Evolutionary conservation across 2,329 filamentous ascomycete genomes (phyloP).

Genomic region (Colletotrichum cereale): DNA sequence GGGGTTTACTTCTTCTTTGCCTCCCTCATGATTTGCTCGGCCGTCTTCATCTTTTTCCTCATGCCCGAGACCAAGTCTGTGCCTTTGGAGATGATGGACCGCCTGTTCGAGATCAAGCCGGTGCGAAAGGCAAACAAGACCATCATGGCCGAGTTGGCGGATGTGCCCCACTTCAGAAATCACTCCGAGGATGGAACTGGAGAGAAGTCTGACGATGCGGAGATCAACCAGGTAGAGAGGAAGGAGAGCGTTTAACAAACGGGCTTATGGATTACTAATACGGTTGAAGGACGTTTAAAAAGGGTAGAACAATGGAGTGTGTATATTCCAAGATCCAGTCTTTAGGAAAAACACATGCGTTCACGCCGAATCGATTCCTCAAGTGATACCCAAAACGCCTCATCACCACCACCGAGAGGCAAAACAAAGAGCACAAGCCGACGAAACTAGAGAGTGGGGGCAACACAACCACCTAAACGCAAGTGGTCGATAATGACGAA

Average conservation of each 20-base stretch:
- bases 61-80: conserved; percentile 76
- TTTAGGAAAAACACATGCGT: conserved; percentile 25
- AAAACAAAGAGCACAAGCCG: not conserved
- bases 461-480: not conserved
- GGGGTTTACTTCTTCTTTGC: conserved; percentile 80
- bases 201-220: conserved; percentile 45
- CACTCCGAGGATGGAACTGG: conserved; percentile 45
- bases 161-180: conserved; percentile 52
- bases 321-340: conserved; percentile 24
- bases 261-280: conserved; percentile 38
- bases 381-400: conserved; percentile 15
- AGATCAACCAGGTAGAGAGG: conserved; percentile 42
- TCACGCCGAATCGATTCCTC: conserved; percentile 15
- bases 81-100: conserved; percentile 74
- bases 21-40: conserved; percentile 68
- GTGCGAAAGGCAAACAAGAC: conserved; percentile 57
- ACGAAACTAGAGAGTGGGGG: not conserved
- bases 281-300: conserved; percentile 35
- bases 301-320: conserved; percentile 2
- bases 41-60: conserved; percentile 71
- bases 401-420: conserved; percentile 3
- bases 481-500: not conserved
- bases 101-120: conserved; percentile 66
- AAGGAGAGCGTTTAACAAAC: conserved; percentile 37
- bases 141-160: conserved; percentile 58